Evolutionary conservation across 164 flowering plant species (phyloP).

Genomic region (Amborella trichopoda): DNA sequence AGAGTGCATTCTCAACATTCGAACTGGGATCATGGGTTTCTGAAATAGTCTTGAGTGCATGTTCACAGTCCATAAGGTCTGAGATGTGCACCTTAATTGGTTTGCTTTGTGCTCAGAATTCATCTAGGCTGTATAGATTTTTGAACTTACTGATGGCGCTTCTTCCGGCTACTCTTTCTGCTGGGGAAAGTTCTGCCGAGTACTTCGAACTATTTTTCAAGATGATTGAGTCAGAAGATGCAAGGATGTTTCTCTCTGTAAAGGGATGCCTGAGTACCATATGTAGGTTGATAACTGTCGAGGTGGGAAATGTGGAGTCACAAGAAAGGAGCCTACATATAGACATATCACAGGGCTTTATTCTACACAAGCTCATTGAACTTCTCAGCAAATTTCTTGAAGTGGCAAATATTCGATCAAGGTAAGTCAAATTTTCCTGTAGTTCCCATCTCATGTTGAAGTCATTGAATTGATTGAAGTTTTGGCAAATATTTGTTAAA

Average conservation of each 20-base stretch:
- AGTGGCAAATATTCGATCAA: constrained; percentile 75
- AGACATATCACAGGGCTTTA: constrained; percentile 97
- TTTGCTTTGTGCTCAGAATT: constrained; percentile 74
- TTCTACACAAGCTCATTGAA: constrained; percentile 94
- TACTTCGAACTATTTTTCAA: constrained; percentile 89
- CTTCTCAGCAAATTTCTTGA: constrained; percentile 93
- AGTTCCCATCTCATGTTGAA: too few species aligned
- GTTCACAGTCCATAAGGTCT: constrained; percentile 93
- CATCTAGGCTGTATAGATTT: constrained; percentile 64
- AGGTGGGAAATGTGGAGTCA: constrained; percentile 71
- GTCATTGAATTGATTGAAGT: too few species aligned
- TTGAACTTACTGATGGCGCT: constrained; percentile 64
- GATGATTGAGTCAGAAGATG: constrained; percentile 92
- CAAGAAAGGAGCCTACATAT: constrained; percentile 89
- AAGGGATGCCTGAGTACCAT: constrained; percentile 61
- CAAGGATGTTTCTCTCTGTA: constrained; percentile 86
- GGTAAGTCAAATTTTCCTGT: too few species aligned
- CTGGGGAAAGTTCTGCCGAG: constrained; percentile 97
- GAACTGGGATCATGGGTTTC: constrained; percentile 98
- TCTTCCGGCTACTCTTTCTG: constrained; percentile 84
- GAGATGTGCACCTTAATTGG: constrained; percentile 87
- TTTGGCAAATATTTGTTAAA: too few species aligned
- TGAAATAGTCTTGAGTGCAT: constrained; percentile 84
- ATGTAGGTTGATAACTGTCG: constrained; percentile 72
- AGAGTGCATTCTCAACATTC: constrained; percentile 51